These are phyloP conservation scores for Trichothecium sympodiale DNA, from an alignment of 2,329 filamentous ascomycete genomes.

Conservation along the genomic window DNA sequence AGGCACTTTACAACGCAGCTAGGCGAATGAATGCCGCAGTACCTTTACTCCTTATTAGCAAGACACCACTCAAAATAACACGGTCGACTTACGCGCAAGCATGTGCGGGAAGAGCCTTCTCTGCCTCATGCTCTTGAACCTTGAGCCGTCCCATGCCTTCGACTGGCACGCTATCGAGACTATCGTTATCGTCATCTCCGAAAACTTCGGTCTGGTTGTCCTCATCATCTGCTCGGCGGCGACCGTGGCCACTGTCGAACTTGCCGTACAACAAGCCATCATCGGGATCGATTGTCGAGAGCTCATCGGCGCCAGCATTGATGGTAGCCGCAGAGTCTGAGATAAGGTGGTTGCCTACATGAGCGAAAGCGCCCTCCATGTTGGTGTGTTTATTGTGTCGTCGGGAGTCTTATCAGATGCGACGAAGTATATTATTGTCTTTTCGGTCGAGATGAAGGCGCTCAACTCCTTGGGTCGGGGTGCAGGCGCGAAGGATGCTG, in stretches of 20 bases:
- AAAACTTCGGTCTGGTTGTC: constrained; percentile 78
- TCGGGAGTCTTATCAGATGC: no score
- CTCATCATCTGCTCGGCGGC: constrained; percentile 73
- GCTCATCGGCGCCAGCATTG: constrained; percentile 71
- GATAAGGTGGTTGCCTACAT: constrained; percentile 77
- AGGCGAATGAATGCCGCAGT: constrained; percentile 95
- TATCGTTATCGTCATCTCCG: constrained; percentile 71
- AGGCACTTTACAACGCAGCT: constrained; percentile 94
- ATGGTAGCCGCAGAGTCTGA: constrained; percentile 78
- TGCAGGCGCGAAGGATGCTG: no score
- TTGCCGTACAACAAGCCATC: constrained; percentile 71
- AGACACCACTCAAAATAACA: constrained; percentile 1
- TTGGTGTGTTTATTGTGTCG: constrained; percentile 12
- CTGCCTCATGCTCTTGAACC: constrained; percentile 54
- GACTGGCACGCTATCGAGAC: constrained; percentile 68
- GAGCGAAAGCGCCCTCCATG: constrained; percentile 84
- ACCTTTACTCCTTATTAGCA: constrained; percentile 39
- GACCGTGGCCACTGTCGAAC: constrained; percentile 47
- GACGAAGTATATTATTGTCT: no score
- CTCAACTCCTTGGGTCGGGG: no score
- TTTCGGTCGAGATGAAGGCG: no score
- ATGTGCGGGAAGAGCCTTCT: constrained; percentile 84
- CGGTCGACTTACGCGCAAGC: constrained; percentile 73
- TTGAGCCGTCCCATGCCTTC: constrained; percentile 60
- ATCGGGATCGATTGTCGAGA: constrained; percentile 62